Evolutionary conservation across 495 filamentous ascomycete species (phyloP).

Genomic region (Cercophora sp.): DNA sequence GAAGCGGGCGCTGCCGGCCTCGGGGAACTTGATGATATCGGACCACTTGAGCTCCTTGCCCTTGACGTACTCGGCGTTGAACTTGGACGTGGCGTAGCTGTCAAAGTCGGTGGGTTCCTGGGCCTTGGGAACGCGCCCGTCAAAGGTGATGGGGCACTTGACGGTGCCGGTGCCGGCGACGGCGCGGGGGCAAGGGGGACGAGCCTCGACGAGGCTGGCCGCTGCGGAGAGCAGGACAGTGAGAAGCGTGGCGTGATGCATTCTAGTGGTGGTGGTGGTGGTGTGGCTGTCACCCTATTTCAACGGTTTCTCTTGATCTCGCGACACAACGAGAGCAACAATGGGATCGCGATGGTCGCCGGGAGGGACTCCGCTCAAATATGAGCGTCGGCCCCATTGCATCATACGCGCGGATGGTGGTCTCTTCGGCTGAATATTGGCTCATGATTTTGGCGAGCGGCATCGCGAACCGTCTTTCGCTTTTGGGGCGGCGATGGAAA

Average conservation of each 20-base stretch:
- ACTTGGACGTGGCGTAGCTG: slow-evolving; percentile 35
- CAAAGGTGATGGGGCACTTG: slow-evolving; percentile 44
- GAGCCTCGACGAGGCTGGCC: background rate
- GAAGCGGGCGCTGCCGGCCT: slow-evolving; percentile 35
- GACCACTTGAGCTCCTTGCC: slow-evolving; percentile 42
- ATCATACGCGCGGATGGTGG: background rate
- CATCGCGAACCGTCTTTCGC: slow-evolving; percentile 14
- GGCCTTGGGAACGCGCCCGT: slow-evolving; percentile 36
- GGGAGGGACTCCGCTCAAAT: too few species aligned
- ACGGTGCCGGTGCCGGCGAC: slow-evolving; percentile 17
- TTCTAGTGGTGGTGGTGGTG: too few species aligned
- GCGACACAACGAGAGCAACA: too few species aligned
- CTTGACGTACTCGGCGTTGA: slow-evolving; percentile 48
- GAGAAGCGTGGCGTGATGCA: slow-evolving; percentile 17
- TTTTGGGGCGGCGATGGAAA: background rate
- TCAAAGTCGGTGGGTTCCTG: slow-evolving; percentile 38
- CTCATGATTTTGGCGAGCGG: slow-evolving; percentile 16
- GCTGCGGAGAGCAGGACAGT: slow-evolving; percentile 10
- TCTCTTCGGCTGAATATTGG: slow-evolving; percentile 19
- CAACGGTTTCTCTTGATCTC: too few species aligned
- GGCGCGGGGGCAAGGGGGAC: background rate
- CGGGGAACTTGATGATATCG: slow-evolving; percentile 42
- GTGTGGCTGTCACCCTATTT: too few species aligned
- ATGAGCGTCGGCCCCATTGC: too few species aligned
- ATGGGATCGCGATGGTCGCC: too few species aligned